These are phyloP conservation scores for Phytophthora quininea DNA, from an alignment of 352 stramenopile species.

Conservation along the genomic window DNA sequence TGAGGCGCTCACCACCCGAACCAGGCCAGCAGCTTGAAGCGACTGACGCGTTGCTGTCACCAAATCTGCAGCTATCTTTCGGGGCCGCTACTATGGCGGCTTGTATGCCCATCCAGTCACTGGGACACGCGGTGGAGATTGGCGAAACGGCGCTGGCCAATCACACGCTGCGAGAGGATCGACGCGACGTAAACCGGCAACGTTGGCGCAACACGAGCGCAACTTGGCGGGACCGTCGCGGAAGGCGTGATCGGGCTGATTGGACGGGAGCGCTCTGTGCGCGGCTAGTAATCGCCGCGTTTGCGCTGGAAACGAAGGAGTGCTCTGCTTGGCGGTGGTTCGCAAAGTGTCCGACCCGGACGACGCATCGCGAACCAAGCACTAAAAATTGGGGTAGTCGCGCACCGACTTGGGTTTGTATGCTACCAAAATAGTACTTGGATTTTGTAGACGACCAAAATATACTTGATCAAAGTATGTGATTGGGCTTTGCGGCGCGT, in stretches of 20 bases:
- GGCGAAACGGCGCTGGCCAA: slow-evolving; percentile 14
- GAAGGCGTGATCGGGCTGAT: slow-evolving; percentile 33
- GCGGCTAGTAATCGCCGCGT: slow-evolving; percentile 27
- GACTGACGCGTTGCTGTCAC: too few species aligned
- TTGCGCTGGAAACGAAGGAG: slow-evolving; percentile 23
- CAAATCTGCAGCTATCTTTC: background rate
- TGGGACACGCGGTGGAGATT: slow-evolving; percentile 14
- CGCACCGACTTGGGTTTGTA: slow-evolving; percentile 19
- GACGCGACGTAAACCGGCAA: too few species aligned
- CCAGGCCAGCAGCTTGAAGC: too few species aligned
- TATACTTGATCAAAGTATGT: too few species aligned
- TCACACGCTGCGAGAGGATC: slow-evolving; percentile 6
- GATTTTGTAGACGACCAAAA: too few species aligned
- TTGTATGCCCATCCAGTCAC: background rate
- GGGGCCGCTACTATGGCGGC: background rate
- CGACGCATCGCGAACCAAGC: background rate
- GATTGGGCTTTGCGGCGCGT: too few species aligned
- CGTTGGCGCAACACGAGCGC: too few species aligned
- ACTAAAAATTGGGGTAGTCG: slow-evolving; percentile 3
- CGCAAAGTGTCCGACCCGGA: too few species aligned
- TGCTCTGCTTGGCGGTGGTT: too few species aligned
- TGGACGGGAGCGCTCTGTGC: slow-evolving; percentile 23
- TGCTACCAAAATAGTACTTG: slow-evolving; percentile 8
- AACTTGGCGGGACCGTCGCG: too few species aligned
- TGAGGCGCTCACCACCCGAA: slow-evolving; percentile 33